Evolutionary conservation across 805 yeast genomes (phyloP), one percentile per base, ranked within the genome.

Genomic region (Maudiozyma saulgeensis): DNA sequence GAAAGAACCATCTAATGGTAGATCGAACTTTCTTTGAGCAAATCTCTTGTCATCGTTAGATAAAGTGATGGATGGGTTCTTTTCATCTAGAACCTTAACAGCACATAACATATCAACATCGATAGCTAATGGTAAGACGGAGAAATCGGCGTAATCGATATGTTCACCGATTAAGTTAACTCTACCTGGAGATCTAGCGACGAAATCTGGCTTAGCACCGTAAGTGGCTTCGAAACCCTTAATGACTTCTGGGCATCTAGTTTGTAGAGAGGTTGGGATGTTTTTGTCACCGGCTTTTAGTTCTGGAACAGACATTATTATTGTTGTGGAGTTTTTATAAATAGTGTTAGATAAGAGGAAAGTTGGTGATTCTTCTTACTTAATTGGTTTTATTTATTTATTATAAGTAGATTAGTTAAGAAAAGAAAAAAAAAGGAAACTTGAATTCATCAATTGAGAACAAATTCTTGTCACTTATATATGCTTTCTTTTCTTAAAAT

Each of bases 121-220:
- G 37, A 83, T 78, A 3, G 90, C 88, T 82, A 83, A 78, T 16
- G 89, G 89, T 55, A 83, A 71, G 11, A 80, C 84, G 6, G 86
- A 74, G 61, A 79, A 83, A 57, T 76, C 74, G 54, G 78, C 76
- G 61, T 82, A 83, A 66, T 83, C 89, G 49, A 83, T 78, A 60
- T 83, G 90, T 55, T 83, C 89, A 37, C 90, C 89, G 49, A 83
- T 80, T 51, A 83, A 68, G 61, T 82, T 83, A 47, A 83, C 89
- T 56, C 90, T 69, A 32, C 89, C 89, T n/a, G 90, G 89, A 15
- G 85, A 77, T 46, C 88, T 70, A 21, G 81, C 68, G 38, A 79
- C 64, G 58, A 80, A 75, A 34, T 71, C 74, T 4, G 61, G 57
- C 25, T 57, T 57, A 16, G 55, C 55, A 46, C 65, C 71, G 54